phyloP scores from a whole-genome alignment of 23 red algal genomes.

The Gracilaria vermiculophylla region DNA sequence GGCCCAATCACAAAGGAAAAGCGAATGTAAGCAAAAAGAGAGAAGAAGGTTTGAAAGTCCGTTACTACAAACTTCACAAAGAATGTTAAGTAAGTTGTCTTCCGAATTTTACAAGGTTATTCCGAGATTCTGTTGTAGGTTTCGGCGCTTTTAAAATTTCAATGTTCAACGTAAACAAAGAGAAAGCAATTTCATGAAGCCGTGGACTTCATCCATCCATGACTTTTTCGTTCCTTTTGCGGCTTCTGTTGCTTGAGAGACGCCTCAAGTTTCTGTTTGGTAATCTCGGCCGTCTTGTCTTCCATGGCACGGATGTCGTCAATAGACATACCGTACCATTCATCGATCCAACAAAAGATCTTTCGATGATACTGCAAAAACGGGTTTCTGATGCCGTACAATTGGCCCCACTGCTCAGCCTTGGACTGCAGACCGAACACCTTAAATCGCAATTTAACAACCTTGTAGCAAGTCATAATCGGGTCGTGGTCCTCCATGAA shows the following conservation, averaged over 20 bases:
- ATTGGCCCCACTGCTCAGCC: slow-evolving; percentile 86
- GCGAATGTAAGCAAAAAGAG: too few species aligned
- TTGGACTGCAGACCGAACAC: slow-evolving; percentile 82
- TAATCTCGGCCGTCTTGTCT: slow-evolving; percentile 70
- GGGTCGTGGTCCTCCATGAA: slow-evolving; percentile 72
- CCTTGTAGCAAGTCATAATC: slow-evolving; percentile 82
- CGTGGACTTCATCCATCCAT: not conserved
- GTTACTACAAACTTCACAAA: not conserved
- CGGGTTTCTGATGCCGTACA: slow-evolving; percentile 77
- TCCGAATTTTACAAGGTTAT: slow-evolving; percentile 7
- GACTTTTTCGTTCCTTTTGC: not conserved
- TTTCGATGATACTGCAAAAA: slow-evolving; percentile 80
- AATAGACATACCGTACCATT: slow-evolving; percentile 80
- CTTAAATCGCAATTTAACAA: slow-evolving; percentile 81
- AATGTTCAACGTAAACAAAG: not conserved
- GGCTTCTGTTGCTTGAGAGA: slow-evolving; percentile 25
- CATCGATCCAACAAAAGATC: slow-evolving; percentile 92
- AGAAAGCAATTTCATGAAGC: not conserved
- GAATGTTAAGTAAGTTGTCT: not conserved
- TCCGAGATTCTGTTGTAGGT: not conserved
- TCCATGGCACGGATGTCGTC: slow-evolving; percentile 88
- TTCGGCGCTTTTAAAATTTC: not conserved
- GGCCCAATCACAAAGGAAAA: too few species aligned
- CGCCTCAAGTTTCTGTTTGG: slow-evolving; percentile 36
- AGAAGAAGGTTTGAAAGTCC: too few species aligned